These are phyloP conservation scores for Porcisia hertigi DNA, from an alignment of 208 protist genomes.

Conservation along the genomic window DNA sequence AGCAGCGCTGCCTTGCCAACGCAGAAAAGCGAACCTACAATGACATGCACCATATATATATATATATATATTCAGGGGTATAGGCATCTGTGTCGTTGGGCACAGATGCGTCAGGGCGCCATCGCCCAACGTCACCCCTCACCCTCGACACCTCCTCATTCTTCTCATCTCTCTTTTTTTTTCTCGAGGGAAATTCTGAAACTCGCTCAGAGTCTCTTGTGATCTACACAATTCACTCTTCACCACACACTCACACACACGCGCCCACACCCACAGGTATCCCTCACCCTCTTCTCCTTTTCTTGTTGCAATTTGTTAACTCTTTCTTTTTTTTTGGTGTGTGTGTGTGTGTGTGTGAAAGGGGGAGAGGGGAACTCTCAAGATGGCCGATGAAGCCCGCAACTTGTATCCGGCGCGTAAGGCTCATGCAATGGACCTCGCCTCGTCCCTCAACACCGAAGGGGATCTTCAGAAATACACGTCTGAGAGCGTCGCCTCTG, in stretches of 20 bases:
- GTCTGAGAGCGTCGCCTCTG: constrained; percentile 17
- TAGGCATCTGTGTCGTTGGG: background rate
- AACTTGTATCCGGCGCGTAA: constrained; percentile 39
- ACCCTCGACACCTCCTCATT: background rate
- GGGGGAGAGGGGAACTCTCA: background rate
- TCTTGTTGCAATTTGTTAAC: background rate
- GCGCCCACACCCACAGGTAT: too few relatives aligned
- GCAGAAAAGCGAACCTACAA: background rate
- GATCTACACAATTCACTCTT: too few relatives aligned
- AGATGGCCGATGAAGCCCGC: constrained; percentile 15
- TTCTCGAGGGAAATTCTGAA: too few relatives aligned
- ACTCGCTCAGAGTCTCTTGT: too few relatives aligned
- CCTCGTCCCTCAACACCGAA: constrained; percentile 26
- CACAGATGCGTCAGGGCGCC: background rate
- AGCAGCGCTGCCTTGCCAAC: background rate
- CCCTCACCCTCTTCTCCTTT: background rate
- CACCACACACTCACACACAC: background rate
- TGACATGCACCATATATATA: background rate
- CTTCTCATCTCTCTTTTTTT: background rate
- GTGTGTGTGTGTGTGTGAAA: too few relatives aligned
- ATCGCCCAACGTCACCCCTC: background rate
- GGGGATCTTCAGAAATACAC: background rate
- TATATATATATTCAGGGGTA: background rate
- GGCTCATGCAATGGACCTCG: constrained; percentile 42
- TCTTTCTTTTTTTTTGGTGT: background rate